Evolutionary conservation across 106 monocot genomes (phyloP), one percentile per base, ranked within the genome.

Genomic region (Dendrobium nobile): DNA sequence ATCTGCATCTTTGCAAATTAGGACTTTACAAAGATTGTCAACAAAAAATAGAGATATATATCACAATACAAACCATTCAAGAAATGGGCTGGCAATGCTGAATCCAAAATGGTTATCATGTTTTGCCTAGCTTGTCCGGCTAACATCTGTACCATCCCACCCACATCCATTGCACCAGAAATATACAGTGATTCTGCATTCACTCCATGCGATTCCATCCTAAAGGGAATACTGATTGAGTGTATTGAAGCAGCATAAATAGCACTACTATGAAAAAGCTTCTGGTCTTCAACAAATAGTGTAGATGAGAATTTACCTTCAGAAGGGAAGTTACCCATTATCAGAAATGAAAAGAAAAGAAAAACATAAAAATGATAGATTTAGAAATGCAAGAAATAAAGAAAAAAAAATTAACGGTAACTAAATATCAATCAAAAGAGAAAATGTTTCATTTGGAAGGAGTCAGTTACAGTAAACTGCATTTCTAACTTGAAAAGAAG

Each of bases 241-340:
- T 95, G 95, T 73, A 99, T 83, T 48, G 92, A 79, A 70, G 98
- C 88, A 59, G 98, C 98, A 91, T 90, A 99, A 72, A 95, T 83
- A 54, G 92, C 91, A 88, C 98, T 99, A 37, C 79, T 82, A 59
- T 99, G 92, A 85, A 93, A 99, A 76, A 70, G 89, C 81, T 99
- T 99, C 40, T 86, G 51, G 84, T 99, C 98, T 75, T 91, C 81
- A 59, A 95, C 77, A 67, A 61, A 47, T 76, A 98, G 86, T 48
- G 79, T 77, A 7, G 90, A 80, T 20, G 91, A 88, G 24, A 90
- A 75, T 48, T 86, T 85, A 75, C 92, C 98, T 99, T 82, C 67
- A 87, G 24, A 76, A 51, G 41, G 27, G 18, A 20, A 18, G 11
- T 27, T 24, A 48, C 15, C 11, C 76, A 48, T 76, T 18, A 79